Evolutionary conservation across 441 rosid species (phyloP).

Genomic region (Euphorbia celastroides): DNA sequence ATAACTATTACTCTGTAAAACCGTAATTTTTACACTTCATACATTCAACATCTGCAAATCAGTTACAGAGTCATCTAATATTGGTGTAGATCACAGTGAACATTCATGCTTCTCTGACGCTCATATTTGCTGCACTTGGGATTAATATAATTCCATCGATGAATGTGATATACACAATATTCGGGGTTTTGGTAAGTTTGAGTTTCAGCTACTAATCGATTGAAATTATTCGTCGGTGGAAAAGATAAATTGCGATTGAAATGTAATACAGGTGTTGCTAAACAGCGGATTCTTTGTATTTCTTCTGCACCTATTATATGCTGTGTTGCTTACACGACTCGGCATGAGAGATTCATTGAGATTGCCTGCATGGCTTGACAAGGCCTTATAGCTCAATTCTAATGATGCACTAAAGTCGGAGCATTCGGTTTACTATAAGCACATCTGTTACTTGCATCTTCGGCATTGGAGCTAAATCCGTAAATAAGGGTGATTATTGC

Average conservation of each 20-base stretch:
- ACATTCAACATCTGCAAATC: neutral
- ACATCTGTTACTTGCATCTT: too few relatives aligned
- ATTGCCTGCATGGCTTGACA: conserved; percentile 81
- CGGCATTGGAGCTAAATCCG: too few relatives aligned
- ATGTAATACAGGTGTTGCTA: conserved; percentile 57
- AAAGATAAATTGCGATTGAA: neutral
- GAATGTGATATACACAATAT: conserved; percentile 60
- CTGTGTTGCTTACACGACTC: conserved; percentile 66
- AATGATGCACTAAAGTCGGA: too few relatives aligned
- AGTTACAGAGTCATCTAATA: conserved; percentile 16
- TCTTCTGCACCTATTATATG: conserved; percentile 68
- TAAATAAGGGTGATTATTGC: too few relatives aligned
- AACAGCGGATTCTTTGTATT: conserved; percentile 77
- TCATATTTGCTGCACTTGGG: conserved; percentile 62
- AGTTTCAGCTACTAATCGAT: too few relatives aligned
- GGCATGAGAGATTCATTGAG: conserved; percentile 74
- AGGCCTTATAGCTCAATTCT: conserved; percentile 36
- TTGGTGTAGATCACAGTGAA: conserved; percentile 73
- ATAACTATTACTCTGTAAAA: too few relatives aligned
- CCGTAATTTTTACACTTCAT: neutral
- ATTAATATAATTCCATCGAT: conserved; percentile 71
- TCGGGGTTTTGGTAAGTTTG: conserved; percentile 58
- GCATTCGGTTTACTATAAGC: too few relatives aligned
- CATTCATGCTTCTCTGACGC: conserved; percentile 76
- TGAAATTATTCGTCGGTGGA: too few relatives aligned